phyloP scores from a whole-genome alignment of 192 early-diverging fungal species.

The Oehlia diaphana region DNA sequence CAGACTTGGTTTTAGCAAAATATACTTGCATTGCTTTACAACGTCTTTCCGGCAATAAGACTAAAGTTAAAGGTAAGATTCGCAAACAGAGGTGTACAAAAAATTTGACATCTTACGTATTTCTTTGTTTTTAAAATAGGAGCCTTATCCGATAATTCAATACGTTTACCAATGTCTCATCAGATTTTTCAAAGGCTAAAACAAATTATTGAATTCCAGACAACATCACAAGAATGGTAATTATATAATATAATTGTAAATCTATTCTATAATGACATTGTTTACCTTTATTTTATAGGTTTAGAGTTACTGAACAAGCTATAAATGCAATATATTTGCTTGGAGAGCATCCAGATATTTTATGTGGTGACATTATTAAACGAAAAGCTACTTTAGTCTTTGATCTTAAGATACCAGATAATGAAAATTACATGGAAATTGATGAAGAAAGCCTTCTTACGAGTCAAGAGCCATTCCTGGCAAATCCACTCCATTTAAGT shows the following conservation, averaged over 20 bases:
- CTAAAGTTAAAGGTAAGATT: constrained; percentile 65
- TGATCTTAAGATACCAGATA: constrained; percentile 30
- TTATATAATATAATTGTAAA: not conserved
- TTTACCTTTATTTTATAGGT: constrained; percentile 59
- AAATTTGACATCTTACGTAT: not conserved
- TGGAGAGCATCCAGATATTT: constrained; percentile 85
- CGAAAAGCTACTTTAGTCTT: constrained; percentile 67
- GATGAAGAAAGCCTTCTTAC: constrained; percentile 33
- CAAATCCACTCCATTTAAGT: constrained; percentile 61
- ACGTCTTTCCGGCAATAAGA: constrained; percentile 63
- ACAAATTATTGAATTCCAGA: constrained; percentile 49
- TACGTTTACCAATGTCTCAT: constrained; percentile 56
- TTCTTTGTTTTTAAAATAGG: not conserved
- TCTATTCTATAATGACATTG: constrained; percentile 22
- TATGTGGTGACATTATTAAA: constrained; percentile 79
- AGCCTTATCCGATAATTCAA: constrained; percentile 25
- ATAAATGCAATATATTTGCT: constrained; percentile 91
- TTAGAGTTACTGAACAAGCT: constrained; percentile 89
- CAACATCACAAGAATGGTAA: constrained; percentile 55
- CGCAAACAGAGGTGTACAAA: constrained; percentile 40
- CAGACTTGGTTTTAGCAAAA: constrained; percentile 81
- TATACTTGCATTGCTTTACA: constrained; percentile 94
- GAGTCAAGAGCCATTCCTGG: constrained; percentile 34
- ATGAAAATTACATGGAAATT: constrained; percentile 38
- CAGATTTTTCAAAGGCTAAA: constrained; percentile 54